Percentiles rank a stretch among this genome's conserved stretches.
These are phyloP conservation scores for Noccaea caerulescens DNA, from an alignment of 345 rosid genomes.

Conservation along the genomic window DNA sequence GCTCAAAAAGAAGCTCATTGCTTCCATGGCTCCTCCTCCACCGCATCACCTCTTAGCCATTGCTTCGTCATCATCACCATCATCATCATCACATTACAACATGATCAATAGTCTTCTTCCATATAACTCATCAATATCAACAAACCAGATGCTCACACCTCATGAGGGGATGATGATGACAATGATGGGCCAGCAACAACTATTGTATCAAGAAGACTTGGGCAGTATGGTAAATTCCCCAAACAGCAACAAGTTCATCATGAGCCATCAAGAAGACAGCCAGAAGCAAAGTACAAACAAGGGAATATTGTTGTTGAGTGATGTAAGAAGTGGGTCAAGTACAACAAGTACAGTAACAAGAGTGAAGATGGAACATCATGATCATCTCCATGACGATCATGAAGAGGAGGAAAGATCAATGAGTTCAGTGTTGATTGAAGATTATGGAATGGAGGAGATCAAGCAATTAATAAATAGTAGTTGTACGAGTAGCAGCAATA, in stretches of 20 bases:
- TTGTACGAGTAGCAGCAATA: constrained; percentile 50
- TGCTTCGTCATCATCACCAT: constrained; percentile 44
- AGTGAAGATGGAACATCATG: constrained; percentile 47
- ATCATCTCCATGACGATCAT: constrained; percentile 37
- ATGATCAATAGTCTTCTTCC: constrained; percentile 37
- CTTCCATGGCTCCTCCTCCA: constrained; percentile 37
- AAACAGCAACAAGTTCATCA: constrained; percentile 36
- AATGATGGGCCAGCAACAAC: constrained; percentile 47
- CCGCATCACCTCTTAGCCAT: constrained; percentile 37
- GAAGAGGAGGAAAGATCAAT: constrained; percentile 42
- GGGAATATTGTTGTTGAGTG: constrained; percentile 41
- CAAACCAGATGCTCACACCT: constrained; percentile 46
- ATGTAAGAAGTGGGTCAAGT: constrained; percentile 66
- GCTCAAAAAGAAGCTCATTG: constrained; percentile 80
- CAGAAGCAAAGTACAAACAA: constrained; percentile 47
- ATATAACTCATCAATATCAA: constrained; percentile 46
- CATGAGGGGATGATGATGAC: constrained; percentile 46
- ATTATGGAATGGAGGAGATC: constrained; percentile 76
- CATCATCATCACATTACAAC: constrained; percentile 43
- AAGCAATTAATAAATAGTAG: constrained; percentile 64
- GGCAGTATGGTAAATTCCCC: constrained; percentile 40
- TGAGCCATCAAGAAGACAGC: constrained; percentile 48
- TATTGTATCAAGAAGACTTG: constrained; percentile 42
- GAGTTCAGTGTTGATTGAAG: constrained; percentile 31
- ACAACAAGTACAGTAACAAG: constrained; percentile 60